These are phyloP conservation scores for Yamadazyma ubonensis DNA, from an alignment of 805 yeast genomes.

Conservation along the genomic window DNA sequence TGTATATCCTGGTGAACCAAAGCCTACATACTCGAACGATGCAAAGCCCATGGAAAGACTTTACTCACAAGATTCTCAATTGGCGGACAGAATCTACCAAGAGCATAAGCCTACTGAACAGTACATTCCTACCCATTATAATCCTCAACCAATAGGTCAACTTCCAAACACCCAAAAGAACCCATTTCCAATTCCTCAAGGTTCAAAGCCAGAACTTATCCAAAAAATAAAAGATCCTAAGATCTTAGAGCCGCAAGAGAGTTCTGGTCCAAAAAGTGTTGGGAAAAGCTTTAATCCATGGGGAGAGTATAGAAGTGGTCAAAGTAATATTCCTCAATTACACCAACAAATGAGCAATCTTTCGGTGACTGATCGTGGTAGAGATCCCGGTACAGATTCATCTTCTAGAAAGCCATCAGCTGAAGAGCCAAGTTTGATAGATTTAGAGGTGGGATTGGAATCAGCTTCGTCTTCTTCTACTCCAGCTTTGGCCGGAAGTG, in stretches of 20 bases:
- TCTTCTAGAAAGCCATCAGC: slow-evolving; percentile 11
- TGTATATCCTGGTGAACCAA: not conserved
- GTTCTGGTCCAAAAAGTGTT: too few species aligned
- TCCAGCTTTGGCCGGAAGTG: not conserved
- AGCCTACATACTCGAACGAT: too few species aligned
- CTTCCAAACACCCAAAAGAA: slow-evolving; percentile 1
- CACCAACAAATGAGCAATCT: not conserved
- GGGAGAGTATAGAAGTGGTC: slow-evolving; percentile 26
- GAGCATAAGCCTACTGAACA: not conserved
- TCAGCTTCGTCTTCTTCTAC: slow-evolving; percentile 11
- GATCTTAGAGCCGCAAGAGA: slow-evolving; percentile 1
- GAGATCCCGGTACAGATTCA: not conserved
- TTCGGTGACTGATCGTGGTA: not conserved
- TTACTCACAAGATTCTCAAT: too few species aligned
- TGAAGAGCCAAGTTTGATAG: slow-evolving; percentile 31
- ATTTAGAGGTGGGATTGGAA: slow-evolving; percentile 34
- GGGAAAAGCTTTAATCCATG: too few species aligned
- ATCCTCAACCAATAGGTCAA: not conserved
- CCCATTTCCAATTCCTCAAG: slow-evolving; percentile 2
- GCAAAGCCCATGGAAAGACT: too few species aligned
- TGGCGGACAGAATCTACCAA: too few species aligned
- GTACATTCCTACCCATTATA: not conserved
- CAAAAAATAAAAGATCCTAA: slow-evolving; percentile 8
- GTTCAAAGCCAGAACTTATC: not conserved
- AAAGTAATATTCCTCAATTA: not conserved